phyloP scores from a whole-genome alignment of 208 protist genomes.

The Leishmania lainsoni region DNA sequence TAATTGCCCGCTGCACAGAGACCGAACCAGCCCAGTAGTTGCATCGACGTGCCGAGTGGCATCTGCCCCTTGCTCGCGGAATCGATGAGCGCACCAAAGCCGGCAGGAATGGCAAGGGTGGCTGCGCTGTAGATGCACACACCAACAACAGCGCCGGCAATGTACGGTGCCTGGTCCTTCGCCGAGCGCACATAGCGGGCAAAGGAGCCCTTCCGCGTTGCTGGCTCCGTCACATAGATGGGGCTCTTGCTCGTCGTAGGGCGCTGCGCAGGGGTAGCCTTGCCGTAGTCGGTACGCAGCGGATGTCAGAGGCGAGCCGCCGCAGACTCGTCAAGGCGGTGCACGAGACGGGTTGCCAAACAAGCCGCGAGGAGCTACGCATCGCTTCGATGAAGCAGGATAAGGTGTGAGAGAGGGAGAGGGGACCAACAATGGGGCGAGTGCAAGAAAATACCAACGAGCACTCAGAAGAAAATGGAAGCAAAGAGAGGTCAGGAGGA shows the following conservation, averaged over 20 bases:
- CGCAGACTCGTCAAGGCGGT: constrained; percentile 13
- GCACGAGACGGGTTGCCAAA: constrained; percentile 56
- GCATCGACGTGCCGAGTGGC: constrained; percentile 75
- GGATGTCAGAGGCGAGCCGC: constrained; percentile 40
- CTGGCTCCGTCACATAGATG: constrained; percentile 77
- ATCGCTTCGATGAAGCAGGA: neutral
- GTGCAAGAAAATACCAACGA: too few species aligned
- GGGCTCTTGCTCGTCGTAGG: constrained; percentile 39
- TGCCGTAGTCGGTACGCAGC: constrained; percentile 76
- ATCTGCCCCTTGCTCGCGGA: constrained; percentile 79
- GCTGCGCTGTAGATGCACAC: constrained; percentile 78
- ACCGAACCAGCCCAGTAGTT: constrained; percentile 76
- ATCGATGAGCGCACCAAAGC: constrained; percentile 87
- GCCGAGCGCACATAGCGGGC: constrained; percentile 58
- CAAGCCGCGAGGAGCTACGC: constrained; percentile 46
- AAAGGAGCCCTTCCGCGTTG: constrained; percentile 60
- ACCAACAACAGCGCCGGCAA: constrained; percentile 66
- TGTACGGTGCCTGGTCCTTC: constrained; percentile 49
- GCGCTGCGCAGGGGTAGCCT: constrained; percentile 61
- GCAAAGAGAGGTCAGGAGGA: neutral
- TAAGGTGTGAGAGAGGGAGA: neutral
- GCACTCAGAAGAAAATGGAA: neutral
- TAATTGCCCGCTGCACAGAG: constrained; percentile 76
- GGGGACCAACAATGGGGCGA: neutral
- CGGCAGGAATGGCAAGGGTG: constrained; percentile 82